phyloP scores from a whole-genome alignment of 495 filamentous ascomycete genomes.

The Trichoderma reesei region DNA sequence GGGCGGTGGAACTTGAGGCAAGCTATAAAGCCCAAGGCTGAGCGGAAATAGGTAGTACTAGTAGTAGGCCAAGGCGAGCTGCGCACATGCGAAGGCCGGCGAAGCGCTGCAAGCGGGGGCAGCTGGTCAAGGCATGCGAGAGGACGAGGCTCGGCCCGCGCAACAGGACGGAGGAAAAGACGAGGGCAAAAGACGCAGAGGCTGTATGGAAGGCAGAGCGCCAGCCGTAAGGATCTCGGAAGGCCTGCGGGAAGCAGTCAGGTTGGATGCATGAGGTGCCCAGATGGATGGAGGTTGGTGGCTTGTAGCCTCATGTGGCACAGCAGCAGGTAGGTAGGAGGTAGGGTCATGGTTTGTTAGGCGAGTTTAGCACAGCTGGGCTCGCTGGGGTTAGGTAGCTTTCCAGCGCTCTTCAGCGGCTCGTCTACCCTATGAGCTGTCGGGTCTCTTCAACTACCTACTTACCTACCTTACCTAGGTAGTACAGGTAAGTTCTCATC shows the following conservation, averaged over 20 bases:
- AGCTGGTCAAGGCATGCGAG: not conserved
- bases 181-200: not conserved
- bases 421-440: too few relatives aligned
- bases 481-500: too few relatives aligned
- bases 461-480: too few relatives aligned
- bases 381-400: too few relatives aligned
- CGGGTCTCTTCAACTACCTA: too few relatives aligned
- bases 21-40: not conserved
- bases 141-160: not conserved
- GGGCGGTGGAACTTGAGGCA: conserved; percentile 2
- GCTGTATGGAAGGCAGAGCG: not conserved
- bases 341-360: too few relatives aligned
- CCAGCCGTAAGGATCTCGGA: not conserved
- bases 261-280: not conserved
- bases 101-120: not conserved
- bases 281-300: not conserved
- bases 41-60: not conserved
- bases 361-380: too few relatives aligned
- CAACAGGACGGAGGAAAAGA: not conserved
- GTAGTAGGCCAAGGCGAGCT: not conserved
- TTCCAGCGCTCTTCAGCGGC: too few relatives aligned
- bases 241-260: not conserved
- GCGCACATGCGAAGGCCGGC: not conserved
- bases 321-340: too few relatives aligned
- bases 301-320: not conserved